phyloP scores from a whole-genome alignment of 2,329 filamentous ascomycete species.

The Daldinia sp. region DNA sequence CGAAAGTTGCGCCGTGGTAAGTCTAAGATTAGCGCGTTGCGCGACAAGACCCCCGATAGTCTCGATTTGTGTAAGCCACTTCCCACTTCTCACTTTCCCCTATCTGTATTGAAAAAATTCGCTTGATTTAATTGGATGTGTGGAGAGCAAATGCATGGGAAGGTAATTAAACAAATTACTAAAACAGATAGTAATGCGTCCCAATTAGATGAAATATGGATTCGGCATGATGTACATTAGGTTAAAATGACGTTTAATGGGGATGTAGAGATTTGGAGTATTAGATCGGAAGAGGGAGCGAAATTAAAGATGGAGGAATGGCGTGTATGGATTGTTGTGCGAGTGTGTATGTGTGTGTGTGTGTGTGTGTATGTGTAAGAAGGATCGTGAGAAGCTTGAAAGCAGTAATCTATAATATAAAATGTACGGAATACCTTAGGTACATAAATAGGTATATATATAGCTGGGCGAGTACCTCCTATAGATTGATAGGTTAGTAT shows the following conservation, averaged over 20 bases:
- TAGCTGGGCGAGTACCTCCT: too few species aligned
- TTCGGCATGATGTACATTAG: conserved; percentile 32
- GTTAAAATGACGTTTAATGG: conserved; percentile 14
- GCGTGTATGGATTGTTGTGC: not conserved
- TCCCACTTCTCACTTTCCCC: conserved; percentile 32
- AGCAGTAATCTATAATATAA: too few species aligned
- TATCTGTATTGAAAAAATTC: conserved; percentile 27
- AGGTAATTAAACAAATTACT: conserved; percentile 27
- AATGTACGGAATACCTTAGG: not conserved
- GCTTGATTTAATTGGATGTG: conserved; percentile 36
- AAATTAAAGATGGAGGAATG: not conserved
- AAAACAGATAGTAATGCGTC: conserved; percentile 22
- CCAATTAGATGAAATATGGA: conserved; percentile 23
- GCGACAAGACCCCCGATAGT: conserved; percentile 15
- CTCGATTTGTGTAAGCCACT: conserved; percentile 25
- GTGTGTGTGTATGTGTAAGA: not conserved
- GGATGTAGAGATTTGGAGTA: conserved; percentile 2
- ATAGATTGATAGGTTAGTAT: not conserved
- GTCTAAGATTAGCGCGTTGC: conserved; percentile 33
- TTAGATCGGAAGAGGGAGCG: conserved; percentile 1
- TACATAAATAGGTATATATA: not conserved
- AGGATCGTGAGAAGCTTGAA: not conserved
- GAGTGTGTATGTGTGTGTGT: not conserved
- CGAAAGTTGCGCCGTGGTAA: conserved; percentile 30
- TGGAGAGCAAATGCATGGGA: conserved; percentile 22